Percentiles rank a stretch among this genome's conserved stretches.
Conservation (phyloP, 2,329 filamentous ascomycete species). For the Talaromyces piceae region DNA sequence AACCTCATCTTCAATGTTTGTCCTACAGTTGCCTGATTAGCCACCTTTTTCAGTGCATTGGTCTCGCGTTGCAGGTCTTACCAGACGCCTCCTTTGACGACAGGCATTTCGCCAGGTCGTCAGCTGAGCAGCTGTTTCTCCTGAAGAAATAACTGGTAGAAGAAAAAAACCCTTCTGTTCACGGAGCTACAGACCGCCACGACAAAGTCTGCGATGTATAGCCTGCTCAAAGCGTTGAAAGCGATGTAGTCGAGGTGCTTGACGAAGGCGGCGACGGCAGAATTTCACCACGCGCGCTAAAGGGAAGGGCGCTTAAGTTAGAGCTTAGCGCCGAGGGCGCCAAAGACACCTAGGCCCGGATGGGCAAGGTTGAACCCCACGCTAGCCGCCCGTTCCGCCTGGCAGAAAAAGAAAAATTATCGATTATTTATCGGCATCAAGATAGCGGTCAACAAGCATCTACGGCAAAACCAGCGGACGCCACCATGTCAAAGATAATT, state of each 20-base stretch:
- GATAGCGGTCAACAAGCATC: constrained; percentile 2
- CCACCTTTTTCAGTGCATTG: not conserved
- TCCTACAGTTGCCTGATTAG: constrained; percentile 34
- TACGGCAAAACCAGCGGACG: not conserved
- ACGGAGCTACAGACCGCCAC: not conserved
- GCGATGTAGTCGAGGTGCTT: not conserved
- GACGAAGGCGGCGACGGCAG: constrained; percentile 1
- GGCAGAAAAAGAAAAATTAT: constrained; percentile 11
- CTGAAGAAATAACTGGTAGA: not conserved
- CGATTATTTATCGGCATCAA: not conserved
- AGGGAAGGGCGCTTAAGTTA: not conserved
- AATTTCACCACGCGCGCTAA: constrained; percentile 1
- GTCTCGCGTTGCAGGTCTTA: constrained; percentile 19
- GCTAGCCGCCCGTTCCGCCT: constrained; percentile 2
- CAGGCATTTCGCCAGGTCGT: constrained; percentile 46
- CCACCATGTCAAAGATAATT: constrained; percentile 13
- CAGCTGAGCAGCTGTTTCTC: not conserved
- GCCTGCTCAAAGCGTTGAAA: too few relatives aligned
- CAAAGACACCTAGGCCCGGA: not conserved
- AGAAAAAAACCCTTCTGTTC: not conserved
- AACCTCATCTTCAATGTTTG: constrained; percentile 81
- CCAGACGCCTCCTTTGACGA: constrained; percentile 61
- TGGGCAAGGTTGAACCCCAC: constrained; percentile 5
- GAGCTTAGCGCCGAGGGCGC: not conserved
- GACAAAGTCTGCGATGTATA: too few relatives aligned